Conservation (phyloP, 139 green algal species). For the Haematococcus sp. region DNA sequence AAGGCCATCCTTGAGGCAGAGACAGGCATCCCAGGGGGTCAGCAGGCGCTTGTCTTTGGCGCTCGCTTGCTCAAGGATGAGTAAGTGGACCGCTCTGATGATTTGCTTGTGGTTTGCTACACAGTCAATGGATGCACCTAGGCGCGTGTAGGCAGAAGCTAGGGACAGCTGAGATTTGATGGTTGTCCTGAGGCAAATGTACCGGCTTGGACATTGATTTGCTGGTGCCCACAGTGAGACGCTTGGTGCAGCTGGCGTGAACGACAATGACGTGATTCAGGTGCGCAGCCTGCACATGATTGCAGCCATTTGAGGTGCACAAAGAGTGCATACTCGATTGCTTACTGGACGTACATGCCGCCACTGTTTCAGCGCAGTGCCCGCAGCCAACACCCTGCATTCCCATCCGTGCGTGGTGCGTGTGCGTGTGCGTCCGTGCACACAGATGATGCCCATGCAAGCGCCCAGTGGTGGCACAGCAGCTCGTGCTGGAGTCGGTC, state of each 20-base stretch:
- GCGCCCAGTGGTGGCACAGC: conserved; percentile 1
- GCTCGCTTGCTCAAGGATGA: conserved; percentile 31
- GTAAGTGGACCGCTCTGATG: background rate
- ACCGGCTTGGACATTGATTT: too few species aligned
- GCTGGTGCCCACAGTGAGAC: too few species aligned
- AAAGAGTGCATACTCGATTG: too few species aligned
- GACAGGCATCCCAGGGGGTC: conserved; percentile 44
- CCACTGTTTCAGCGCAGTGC: too few species aligned
- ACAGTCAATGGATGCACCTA: background rate
- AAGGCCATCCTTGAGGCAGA: conserved; percentile 82
- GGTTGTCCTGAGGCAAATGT: too few species aligned
- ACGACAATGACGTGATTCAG: background rate
- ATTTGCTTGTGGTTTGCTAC: too few species aligned
- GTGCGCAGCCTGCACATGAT: background rate
- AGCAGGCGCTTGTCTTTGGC: conserved; percentile 66
- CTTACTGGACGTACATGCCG: too few species aligned
- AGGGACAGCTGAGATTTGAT: too few species aligned
- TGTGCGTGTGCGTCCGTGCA: background rate
- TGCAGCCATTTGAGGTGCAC: background rate
- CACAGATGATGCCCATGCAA: background rate
- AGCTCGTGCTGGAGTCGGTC: conserved; percentile 5
- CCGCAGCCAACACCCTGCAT: too few species aligned
- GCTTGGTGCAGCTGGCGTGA: conserved; percentile 2
- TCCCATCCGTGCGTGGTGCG: too few species aligned
- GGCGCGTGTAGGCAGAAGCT: background rate